A percentile compares a stretch with the other conserved stretches of the same genome.
phyloP scores from a whole-genome alignment of 306 rosid species.

The Quercus robur region DNA sequence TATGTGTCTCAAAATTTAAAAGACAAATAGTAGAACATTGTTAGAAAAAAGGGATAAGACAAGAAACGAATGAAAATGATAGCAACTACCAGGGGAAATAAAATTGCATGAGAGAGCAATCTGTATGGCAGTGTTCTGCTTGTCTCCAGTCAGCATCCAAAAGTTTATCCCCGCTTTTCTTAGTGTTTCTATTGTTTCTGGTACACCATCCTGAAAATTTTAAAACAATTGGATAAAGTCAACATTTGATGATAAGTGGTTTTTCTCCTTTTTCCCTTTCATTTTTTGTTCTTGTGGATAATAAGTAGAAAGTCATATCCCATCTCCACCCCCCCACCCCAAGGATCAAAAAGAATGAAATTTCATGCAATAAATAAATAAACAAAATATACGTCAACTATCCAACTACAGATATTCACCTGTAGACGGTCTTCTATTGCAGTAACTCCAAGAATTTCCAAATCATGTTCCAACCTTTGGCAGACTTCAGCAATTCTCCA shows the following conservation, averaged over 20 bases:
- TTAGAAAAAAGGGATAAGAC: not conserved
- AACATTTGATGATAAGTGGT: not conserved
- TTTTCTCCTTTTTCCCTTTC: not conserved
- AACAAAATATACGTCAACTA: slow-evolving; percentile 6
- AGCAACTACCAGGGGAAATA: slow-evolving; percentile 82
- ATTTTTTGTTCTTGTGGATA: not conserved
- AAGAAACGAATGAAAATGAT: slow-evolving; percentile 2
- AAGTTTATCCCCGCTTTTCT: slow-evolving; percentile 98
- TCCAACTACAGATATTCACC: slow-evolving; percentile 48
- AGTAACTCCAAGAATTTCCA: slow-evolving; percentile 93
- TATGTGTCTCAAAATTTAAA: slow-evolving; percentile 1
- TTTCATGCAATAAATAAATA: not conserved
- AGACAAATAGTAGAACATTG: slow-evolving; percentile 19
- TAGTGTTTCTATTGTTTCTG: slow-evolving; percentile 86
- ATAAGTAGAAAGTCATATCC: not conserved
- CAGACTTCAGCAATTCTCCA: slow-evolving; percentile 98
- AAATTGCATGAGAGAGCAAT: slow-evolving; percentile 97
- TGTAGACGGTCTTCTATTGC: slow-evolving; percentile 99
- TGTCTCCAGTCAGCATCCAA: slow-evolving; percentile 99
- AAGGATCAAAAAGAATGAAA: slow-evolving; percentile 1
- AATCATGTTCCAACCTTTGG: slow-evolving; percentile 83
- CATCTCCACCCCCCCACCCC: not conserved
- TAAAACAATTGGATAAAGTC: slow-evolving; percentile 2
- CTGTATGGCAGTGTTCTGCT: slow-evolving; percentile 94
- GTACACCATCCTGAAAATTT: slow-evolving; percentile 86